Evolutionary conservation across 108 stramenopile genomes (phyloP).

Genomic region (Cyclotella choctawhatcheeana): DNA sequence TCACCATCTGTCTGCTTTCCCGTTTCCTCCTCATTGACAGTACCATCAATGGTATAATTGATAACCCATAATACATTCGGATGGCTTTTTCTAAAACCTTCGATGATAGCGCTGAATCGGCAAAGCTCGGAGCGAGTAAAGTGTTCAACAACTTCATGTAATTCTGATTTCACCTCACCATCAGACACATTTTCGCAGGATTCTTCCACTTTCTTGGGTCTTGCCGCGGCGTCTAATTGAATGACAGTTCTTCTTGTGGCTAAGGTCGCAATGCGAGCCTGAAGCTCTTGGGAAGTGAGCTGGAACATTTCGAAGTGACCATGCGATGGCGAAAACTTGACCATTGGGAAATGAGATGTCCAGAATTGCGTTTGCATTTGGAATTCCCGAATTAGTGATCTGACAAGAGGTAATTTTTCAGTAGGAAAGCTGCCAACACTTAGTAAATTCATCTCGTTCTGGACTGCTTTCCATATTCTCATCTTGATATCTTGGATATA

Average conservation of each 20-base stretch:
- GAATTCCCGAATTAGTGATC: constrained; percentile 3
- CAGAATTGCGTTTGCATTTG: not conserved
- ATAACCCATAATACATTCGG: not conserved
- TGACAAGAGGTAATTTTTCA: not conserved
- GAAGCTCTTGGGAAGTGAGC: not conserved
- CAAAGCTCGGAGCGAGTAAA: constrained; percentile 12
- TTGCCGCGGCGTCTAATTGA: not conserved
- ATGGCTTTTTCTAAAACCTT: constrained; percentile 3
- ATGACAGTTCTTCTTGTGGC: not conserved
- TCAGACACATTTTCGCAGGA: not conserved
- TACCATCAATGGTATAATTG: not conserved
- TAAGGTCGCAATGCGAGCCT: not conserved
- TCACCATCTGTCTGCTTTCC: no score
- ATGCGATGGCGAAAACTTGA: constrained; percentile 5
- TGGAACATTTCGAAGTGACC: not conserved
- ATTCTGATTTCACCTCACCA: not conserved
- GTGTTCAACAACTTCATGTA: not conserved
- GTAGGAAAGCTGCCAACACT: not conserved
- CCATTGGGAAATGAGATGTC: not conserved
- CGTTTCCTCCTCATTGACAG: no score
- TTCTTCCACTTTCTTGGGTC: not conserved
- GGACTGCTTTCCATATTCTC: not conserved
- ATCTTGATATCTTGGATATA: not conserved
- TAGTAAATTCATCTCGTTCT: not conserved
- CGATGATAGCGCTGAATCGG: not conserved